A percentile compares a stretch with the other conserved stretches of the same genome.
Conservation (phyloP, 306 rosid species). For the Pterocarpus santalinus region DNA sequence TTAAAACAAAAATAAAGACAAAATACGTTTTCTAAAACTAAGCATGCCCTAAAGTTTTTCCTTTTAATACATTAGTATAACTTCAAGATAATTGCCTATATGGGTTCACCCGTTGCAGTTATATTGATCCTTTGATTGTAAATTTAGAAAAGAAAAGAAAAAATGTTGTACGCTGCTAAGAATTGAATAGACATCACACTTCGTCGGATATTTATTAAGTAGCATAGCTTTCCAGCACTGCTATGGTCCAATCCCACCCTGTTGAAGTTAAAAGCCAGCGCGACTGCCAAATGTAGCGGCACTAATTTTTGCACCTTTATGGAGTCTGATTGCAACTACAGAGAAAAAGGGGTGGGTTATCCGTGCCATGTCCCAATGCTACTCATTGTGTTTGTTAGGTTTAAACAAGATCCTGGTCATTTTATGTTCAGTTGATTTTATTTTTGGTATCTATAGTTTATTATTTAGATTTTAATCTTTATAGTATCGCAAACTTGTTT, state of each 20-base stretch:
- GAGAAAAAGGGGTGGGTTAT: neutral
- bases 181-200: neutral
- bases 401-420: too few relatives aligned
- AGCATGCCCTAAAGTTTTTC: neutral
- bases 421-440: too few relatives aligned
- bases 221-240: constrained; percentile 19
- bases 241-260: neutral
- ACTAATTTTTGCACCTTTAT: constrained; percentile 4
- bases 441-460: too few relatives aligned
- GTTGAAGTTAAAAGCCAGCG: neutral
- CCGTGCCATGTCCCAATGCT: too few relatives aligned
- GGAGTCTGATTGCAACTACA: neutral
- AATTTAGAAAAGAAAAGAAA: neutral
- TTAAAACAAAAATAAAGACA: too few relatives aligned
- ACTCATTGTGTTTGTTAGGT: too few relatives aligned
- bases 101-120: too few relatives aligned
- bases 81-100: neutral
- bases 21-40: too few relatives aligned
- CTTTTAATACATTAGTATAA: neutral
- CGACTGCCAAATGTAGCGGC: constrained; percentile 36
- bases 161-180: neutral
- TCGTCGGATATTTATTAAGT: constrained; percentile 1
- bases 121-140: neutral
- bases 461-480: too few relatives aligned
- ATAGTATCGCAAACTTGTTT: too few relatives aligned